Evolutionary conservation across 192 early-diverging fungal genomes (phyloP), one percentile per base, ranked within the genome.

Genomic region (Pecoramyces ruminantium): DNA sequence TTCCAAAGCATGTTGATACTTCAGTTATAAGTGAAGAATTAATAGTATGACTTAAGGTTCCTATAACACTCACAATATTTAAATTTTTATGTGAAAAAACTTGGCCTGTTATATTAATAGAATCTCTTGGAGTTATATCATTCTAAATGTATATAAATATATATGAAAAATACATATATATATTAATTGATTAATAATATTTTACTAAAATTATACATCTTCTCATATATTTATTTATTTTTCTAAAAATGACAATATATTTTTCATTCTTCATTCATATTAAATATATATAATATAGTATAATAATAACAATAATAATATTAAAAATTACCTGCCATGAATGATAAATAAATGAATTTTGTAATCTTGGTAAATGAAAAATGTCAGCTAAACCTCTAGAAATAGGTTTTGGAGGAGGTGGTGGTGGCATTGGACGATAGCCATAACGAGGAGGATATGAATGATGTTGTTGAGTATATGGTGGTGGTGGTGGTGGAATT

Each of bases 51-150:
- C 92, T 90, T 34, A 96, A 80, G 17, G 93, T 94, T 28, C 90
- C 95, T 18, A 92, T 82, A 29, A 97, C 86, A 79, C 91, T 95
- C 58, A 94, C 95, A 3, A 89, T 89, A 51, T 94, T 93, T 82
- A 93, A 84, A 29, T 92, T 90, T 58, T 90, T 90, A 78, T 90
- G 83, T 29, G 93, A 82, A 16, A 91, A 84, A 88, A 92, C 92
- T 25, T 89, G 87, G 29, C 91, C 92, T 40, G 87, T 85, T 28
- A 94, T 78, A 5, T 85, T 82, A 18, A 86, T 84, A 28, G 87
- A 83, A 4, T 91, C 88, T 78, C 86, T 82, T 25, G 86, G 83
- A 28, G 86, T 84, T 38, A 94, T 81, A 80, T 87, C 87, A 3
- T 89, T 89, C 51, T 51, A 39, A 1, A 39, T 14, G 13, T 39